Conservation (phyloP, 139 green algal genomes). For the Chlamydomonas applanata region DNA sequence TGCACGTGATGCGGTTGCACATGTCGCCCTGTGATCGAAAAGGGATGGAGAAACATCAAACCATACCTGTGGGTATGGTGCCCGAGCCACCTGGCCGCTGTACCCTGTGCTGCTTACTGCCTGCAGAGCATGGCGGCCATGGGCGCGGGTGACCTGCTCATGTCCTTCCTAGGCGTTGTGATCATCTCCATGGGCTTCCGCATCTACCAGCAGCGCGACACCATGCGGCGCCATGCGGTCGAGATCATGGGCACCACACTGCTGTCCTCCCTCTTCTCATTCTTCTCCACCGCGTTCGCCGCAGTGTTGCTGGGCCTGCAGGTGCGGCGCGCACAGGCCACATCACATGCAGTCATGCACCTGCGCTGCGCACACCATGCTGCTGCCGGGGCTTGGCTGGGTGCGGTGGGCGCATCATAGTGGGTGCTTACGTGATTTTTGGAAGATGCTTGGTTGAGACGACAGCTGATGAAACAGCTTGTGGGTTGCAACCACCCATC, state of each 20-base stretch:
- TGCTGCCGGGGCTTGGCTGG: no score
- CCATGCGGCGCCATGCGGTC: constrained; percentile 74
- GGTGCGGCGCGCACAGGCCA: no score
- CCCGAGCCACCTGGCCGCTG: background rate
- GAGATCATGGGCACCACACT: constrained; percentile 77
- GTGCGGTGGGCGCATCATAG: no score
- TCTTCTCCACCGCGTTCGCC: constrained; percentile 72
- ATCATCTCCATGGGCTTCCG: constrained; percentile 88
- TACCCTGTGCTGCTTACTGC: background rate
- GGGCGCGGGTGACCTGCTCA: constrained; percentile 80
- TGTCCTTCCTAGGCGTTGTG: constrained; percentile 83
- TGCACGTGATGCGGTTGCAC: no score
- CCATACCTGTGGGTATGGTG: background rate
- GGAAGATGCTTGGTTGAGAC: no score
- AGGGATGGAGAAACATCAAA: no score
- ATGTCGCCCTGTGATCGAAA: no score
- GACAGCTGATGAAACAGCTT: no score
- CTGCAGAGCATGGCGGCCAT: constrained; percentile 42
- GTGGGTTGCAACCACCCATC: no score
- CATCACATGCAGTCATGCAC: no score
- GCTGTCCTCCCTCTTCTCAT: constrained; percentile 68
- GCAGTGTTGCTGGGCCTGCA: constrained; percentile 56
- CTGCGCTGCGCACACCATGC: no score
- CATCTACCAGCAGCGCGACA: constrained; percentile 50
- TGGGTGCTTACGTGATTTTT: no score